Base-by-base conservation (phyloP, 2,329 filamentous ascomycete species). In the Orbilia blumenaviensis region DNA sequence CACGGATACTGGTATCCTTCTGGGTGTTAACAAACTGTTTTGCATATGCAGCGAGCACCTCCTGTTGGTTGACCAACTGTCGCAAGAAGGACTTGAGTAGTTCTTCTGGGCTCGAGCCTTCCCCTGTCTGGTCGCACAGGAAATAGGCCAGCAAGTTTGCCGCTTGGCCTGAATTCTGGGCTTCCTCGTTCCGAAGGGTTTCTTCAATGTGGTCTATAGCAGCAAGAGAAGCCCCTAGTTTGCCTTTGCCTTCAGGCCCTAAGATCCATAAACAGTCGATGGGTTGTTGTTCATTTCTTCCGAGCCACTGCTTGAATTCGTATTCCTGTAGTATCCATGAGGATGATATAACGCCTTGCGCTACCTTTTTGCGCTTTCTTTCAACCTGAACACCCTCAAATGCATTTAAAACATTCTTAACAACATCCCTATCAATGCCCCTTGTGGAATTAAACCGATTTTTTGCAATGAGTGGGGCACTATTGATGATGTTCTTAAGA, bases 161-260 rank as follows among this genome's bases (percentile, higher is more conserved):
- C 1, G 81, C 79, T 48, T 81, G 75, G 1, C 77, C 78, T 1
- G 78, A 72, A 36, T 79, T 79, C 5, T 78, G 74, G 5, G 46
- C 41, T 56, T 75, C 71, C n/a, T 63, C 71, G 27, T 46, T 64
- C 23, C 79, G 74, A 7, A 81, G 76, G 10, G 80, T 68, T 2
- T 79, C 79, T 23, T 84, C 82, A 7, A 84, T 81, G 44, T 82
- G 81, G 6, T 83, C 79, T 0, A 85, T 71, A 1, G 82, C 83
- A 0, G 84, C 83, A 61, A 85, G 76, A 0, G 83, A 81, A 0
- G 83, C 84, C 27, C 83, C 83, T 0, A 83, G 84, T 71, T 85
- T 85, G 3, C 84, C 84, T 63, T 83, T 81, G 2, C 84, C 84
- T 63, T 85, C 83, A 1, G 82, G 83, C 1, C 83, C 84, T 9